phyloP scores from a whole-genome alignment of 2,329 filamentous ascomycete species.

The Stagonosporopsis tanaceti region DNA sequence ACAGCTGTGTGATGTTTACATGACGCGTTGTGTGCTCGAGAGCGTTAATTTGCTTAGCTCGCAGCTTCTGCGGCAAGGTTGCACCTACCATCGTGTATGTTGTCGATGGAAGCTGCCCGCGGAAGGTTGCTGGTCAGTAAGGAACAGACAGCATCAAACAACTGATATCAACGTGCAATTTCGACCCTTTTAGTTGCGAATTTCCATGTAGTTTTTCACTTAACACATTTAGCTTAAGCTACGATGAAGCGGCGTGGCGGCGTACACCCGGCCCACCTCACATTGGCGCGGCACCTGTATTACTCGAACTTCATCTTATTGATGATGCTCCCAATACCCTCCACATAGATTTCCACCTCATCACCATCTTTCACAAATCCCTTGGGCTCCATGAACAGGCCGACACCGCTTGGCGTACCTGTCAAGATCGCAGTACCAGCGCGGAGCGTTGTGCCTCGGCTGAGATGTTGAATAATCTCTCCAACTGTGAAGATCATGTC shows the following conservation, averaged over 20 bases:
- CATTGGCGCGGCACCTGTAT: not conserved
- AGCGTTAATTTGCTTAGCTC: not conserved
- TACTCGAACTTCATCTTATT: constrained; percentile 48
- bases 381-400: constrained; percentile 50
- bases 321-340: constrained; percentile 47
- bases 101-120: not conserved
- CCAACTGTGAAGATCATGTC: constrained; percentile 59
- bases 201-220: not conserved
- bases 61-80: not conserved
- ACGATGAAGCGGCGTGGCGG: not conserved
- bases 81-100: not conserved
- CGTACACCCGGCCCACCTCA: not conserved
- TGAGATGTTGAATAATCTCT: constrained; percentile 55
- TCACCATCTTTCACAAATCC: constrained; percentile 48
- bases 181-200: not conserved
- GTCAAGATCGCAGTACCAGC: constrained; percentile 60
- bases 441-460: constrained; percentile 56
- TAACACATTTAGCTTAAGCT: not conserved
- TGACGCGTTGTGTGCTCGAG: not conserved
- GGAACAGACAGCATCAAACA: too few relatives aligned
- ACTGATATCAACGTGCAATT: not conserved
- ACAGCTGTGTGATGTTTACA: not conserved
- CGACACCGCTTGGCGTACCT: constrained; percentile 56
- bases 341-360: constrained; percentile 45
- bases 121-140: too few relatives aligned